Base-by-base conservation (phyloP, 495 filamentous ascomycete species). In the Clohesyomyces aquaticus region DNA sequence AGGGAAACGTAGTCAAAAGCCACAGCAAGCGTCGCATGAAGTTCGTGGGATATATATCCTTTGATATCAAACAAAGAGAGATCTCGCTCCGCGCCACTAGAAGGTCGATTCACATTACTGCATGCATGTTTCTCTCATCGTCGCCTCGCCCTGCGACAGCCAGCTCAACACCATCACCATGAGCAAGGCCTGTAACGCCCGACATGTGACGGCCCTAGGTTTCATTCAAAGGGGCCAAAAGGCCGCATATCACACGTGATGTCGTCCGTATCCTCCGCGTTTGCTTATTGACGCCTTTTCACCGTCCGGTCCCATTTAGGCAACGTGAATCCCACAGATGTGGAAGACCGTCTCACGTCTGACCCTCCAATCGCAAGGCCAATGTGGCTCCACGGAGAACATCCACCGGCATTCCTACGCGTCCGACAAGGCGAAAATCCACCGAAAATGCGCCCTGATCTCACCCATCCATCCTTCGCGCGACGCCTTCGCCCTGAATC, bases 1-100 rank as follows among this genome's bases (percentile, higher is more conserved):
- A 55, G 51, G 51, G 38, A 35, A 35, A 55, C 26, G 51, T 28
- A 55, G 51, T 25, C 38, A 25, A 28, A 38, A 55, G 51, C 16
- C 28, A 55, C 32, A 22, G 8, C 51, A 25, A 55, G 38, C 51
- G 21, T 55, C 51, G 51, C 51, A 6, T 38, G 32, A 38, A 38
- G 14, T 6, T 38, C 6, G 32, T 38, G 6, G 32, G 14, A 14
- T 6, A 18, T 9, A 18, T 52, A 3, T 52, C 22, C 48, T 14
- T n/a, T 38, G 14, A 38, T 38, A 38, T 38, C 32, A 38, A 38
- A 6, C 32, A 6, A 14, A 38, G 32, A n/a, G n/a, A n/a, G n/a
- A n/a, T n/a, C n/a, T n/a, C n/a, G n/a, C n/a, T n/a, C n/a, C n/a
- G n/a, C n/a, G n/a, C n/a, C n/a, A n/a, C n/a, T n/a, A n/a, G n/a